A percentile compares a stretch with the other conserved stretches of the same genome.
Conservation (phyloP, 371 early-diverging fungal genomes). For the Apophysomyces ossiformis region DNA sequence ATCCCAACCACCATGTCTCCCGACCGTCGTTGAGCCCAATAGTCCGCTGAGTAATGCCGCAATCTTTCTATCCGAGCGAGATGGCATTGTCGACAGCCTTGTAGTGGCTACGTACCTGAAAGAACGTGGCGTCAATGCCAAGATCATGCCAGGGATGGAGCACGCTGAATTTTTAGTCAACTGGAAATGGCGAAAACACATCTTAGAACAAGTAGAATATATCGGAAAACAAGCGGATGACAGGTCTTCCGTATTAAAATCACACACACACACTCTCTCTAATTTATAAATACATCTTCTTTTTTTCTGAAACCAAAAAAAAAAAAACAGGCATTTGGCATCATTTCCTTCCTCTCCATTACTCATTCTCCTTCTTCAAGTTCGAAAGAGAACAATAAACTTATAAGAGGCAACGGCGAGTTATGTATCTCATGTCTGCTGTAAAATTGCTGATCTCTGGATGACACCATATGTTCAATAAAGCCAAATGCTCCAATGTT, state of each 20-base stretch:
- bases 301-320: not conserved
- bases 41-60: conserved; percentile 30
- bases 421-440: too few relatives aligned
- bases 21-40: conserved; percentile 12
- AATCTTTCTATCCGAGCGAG: conserved; percentile 51
- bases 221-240: conserved; percentile 34
- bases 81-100: conserved; percentile 47
- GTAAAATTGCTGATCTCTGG: too few relatives aligned
- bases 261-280: too few relatives aligned
- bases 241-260: conserved; percentile 4
- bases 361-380: too few relatives aligned
- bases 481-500: too few relatives aligned
- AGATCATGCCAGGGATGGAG: conserved; percentile 48
- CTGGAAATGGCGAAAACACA: conserved; percentile 39
- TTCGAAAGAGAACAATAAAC: too few relatives aligned
- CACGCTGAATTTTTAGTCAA: conserved; percentile 57
- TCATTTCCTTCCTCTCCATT: too few relatives aligned
- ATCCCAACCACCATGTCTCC: not conserved
- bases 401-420: too few relatives aligned
- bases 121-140: conserved; percentile 23
- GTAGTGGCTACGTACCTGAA: conserved; percentile 40
- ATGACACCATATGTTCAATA: too few relatives aligned
- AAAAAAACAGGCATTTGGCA: not conserved
- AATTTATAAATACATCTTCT: not conserved
- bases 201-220: conserved; percentile 30